Conservation (phyloP, 106 monocot species). For the Dioscorea dumetorum region DNA sequence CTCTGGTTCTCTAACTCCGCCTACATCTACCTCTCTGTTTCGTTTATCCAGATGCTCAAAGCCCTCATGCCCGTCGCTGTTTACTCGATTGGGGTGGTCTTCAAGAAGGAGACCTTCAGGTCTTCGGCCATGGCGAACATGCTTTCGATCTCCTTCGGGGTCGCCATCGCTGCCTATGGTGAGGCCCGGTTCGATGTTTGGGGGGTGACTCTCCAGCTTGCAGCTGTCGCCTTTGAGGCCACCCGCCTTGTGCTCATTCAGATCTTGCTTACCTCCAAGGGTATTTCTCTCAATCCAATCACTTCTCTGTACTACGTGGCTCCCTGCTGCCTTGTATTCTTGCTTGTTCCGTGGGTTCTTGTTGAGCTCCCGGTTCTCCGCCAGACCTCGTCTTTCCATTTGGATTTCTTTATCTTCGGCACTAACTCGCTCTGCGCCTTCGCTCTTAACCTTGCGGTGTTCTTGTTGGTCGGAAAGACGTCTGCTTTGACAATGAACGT, state of each 20-base stretch:
- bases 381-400: slow-evolving; percentile 22
- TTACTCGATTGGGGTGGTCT: slow-evolving; percentile 36
- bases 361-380: slow-evolving; percentile 44
- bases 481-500: slow-evolving; percentile 80
- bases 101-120: slow-evolving; percentile 41
- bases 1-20: slow-evolving; percentile 56
- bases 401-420: slow-evolving; percentile 47
- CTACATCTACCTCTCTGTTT: slow-evolving; percentile 43
- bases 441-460: slow-evolving; percentile 67
- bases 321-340: slow-evolving; percentile 42
- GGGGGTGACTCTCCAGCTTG: slow-evolving; percentile 42
- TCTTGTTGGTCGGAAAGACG: slow-evolving; percentile 73
- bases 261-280: slow-evolving; percentile 50
- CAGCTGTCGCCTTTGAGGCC: slow-evolving; percentile 41
- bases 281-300: slow-evolving; percentile 62
- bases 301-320: slow-evolving; percentile 63
- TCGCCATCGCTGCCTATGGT: slow-evolving; percentile 47
- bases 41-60: slow-evolving; percentile 45
- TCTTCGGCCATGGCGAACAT: slow-evolving; percentile 31
- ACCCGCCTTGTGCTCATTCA: slow-evolving; percentile 46
- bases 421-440: slow-evolving; percentile 71
- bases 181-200: slow-evolving; percentile 31
- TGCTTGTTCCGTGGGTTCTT: slow-evolving; percentile 34
- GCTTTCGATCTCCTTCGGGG: slow-evolving; percentile 47
- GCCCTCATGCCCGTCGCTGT: slow-evolving; percentile 51